These are phyloP conservation scores for Anthracocystis panici-leucophaei DNA, from an alignment of 1,284 basidiomycete species.

Conservation along the genomic window DNA sequence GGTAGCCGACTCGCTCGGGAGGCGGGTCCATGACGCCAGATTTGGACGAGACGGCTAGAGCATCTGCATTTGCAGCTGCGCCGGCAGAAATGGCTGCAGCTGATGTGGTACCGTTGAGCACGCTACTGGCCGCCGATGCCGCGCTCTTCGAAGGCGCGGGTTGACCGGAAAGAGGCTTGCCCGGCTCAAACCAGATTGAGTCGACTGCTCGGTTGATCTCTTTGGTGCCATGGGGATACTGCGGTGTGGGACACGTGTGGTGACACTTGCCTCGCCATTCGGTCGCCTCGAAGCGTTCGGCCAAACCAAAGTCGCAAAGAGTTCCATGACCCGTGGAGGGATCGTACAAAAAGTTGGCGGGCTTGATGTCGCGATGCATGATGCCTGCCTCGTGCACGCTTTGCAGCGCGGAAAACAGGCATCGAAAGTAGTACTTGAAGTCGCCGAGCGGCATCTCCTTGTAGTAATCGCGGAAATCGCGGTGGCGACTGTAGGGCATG, in stretches of 20 bases:
- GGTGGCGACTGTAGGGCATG: slow-evolving; percentile 92
- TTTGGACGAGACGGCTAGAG: slow-evolving; percentile 29
- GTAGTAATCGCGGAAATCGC: slow-evolving; percentile 92
- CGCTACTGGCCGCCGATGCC: slow-evolving; percentile 8
- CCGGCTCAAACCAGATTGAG: slow-evolving; percentile 59
- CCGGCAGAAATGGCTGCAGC: slow-evolving; percentile 4
- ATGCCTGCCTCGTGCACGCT: slow-evolving; percentile 89
- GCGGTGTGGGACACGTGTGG: slow-evolving; percentile 58
- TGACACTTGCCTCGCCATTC: slow-evolving; percentile 69
- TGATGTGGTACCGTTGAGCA: slow-evolving; percentile 70
- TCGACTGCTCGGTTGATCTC: slow-evolving; percentile 59
- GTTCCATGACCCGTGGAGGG: slow-evolving; percentile 85
- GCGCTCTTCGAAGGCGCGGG: slow-evolving; percentile 15
- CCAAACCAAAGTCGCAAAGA: slow-evolving; percentile 92
- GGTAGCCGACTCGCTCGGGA: slow-evolving; percentile 64
- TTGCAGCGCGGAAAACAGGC: slow-evolving; percentile 87
- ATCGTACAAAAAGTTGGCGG: slow-evolving; percentile 97
- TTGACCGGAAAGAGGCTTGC: slow-evolving; percentile 50
- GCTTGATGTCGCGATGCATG: slow-evolving; percentile 97
- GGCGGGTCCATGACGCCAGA: slow-evolving; percentile 58
- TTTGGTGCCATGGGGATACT: slow-evolving; percentile 60
- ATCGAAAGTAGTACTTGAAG: slow-evolving; percentile 88
- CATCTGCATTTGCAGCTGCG: slow-evolving; percentile 70
- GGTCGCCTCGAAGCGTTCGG: slow-evolving; percentile 62
- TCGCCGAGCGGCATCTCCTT: slow-evolving; percentile 78